These are phyloP conservation scores for Lasiodiplodia sp. DNA, from an alignment of 2,329 filamentous ascomycete species.

Conservation along the genomic window DNA sequence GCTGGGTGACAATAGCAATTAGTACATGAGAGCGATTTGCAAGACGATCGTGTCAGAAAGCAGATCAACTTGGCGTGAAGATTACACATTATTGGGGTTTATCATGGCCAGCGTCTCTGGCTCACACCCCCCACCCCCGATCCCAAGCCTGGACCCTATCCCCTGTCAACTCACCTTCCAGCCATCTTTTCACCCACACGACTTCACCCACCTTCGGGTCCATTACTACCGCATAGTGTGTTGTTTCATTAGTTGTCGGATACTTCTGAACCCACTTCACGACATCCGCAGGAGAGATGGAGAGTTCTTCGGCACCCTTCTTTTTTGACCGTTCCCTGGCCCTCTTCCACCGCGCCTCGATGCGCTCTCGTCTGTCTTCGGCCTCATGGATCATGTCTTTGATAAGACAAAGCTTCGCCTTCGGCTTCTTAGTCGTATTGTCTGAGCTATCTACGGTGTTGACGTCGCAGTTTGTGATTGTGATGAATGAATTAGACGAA, in stretches of 20 bases:
- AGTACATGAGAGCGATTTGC: no score
- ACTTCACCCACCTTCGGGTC: slow-evolving; percentile 60
- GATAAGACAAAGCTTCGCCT: slow-evolving; percentile 30
- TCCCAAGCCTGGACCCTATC: background rate
- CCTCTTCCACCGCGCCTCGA: slow-evolving; percentile 41
- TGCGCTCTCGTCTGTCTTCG: slow-evolving; percentile 42
- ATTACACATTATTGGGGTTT: background rate
- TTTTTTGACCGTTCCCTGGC: slow-evolving; percentile 6
- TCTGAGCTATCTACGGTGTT: slow-evolving; percentile 33
- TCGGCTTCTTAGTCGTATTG: slow-evolving; percentile 30
- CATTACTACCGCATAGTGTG: slow-evolving; percentile 66
- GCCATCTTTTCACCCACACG: slow-evolving; percentile 49
- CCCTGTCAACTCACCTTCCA: slow-evolving; percentile 10
- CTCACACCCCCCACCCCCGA: background rate
- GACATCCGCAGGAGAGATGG: slow-evolving; percentile 47
- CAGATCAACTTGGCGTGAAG: no score
- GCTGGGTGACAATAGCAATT: no score
- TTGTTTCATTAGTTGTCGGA: slow-evolving; percentile 64
- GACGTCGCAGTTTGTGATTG: slow-evolving; percentile 64
- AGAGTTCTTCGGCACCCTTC: slow-evolving; percentile 35
- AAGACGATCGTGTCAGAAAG: no score
- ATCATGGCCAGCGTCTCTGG: background rate
- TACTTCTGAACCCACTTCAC: slow-evolving; percentile 58
- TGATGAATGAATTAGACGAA: slow-evolving; percentile 60
- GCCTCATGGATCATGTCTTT: slow-evolving; percentile 45